A percentile compares a stretch with the other conserved stretches of the same genome.
Evolutionary conservation across 2,329 filamentous ascomycete species (phyloP).

Genomic region (Dactylellina cionopaga): DNA sequence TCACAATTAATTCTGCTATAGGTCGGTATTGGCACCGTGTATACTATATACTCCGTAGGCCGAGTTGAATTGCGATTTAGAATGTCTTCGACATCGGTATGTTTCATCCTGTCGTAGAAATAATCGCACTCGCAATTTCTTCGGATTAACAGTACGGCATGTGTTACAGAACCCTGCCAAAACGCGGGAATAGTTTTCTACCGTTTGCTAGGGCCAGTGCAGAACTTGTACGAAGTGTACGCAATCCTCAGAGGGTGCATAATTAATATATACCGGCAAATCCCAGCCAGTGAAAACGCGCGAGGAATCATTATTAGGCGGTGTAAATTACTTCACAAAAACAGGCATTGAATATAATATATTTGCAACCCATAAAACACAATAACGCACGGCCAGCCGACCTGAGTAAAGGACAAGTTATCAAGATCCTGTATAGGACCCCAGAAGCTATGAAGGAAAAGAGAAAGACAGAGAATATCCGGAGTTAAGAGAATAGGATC

Average conservation of each 20-base stretch:
- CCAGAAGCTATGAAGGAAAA: constrained; percentile 12
- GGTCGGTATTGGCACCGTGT: no score
- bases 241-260: no score
- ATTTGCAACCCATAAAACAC: neutral
- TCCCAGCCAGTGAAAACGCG: neutral
- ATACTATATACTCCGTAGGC: neutral
- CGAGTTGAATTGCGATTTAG: neutral
- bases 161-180: constrained; percentile 31
- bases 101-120: constrained; percentile 48
- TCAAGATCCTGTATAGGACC: constrained; percentile 12
- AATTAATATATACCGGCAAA: constrained; percentile 12
- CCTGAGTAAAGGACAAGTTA: constrained; percentile 1
- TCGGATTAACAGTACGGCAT: constrained; percentile 50
- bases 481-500: neutral
- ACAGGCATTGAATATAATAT: neutral
- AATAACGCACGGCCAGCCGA: neutral
- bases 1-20: neutral
- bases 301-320: neutral
- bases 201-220: constrained; percentile 9
- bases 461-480: neutral
- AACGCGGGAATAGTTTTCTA: constrained; percentile 19
- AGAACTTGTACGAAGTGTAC: constrained; percentile 7
- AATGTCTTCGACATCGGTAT: constrained; percentile 34
- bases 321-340: neutral
- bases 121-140: constrained; percentile 52